A percentile compares a stretch with the other conserved stretches of the same genome.
Evolutionary conservation across 768 basidiomycete genomes (phyloP).

Genomic region (Tremella fuciformis): DNA sequence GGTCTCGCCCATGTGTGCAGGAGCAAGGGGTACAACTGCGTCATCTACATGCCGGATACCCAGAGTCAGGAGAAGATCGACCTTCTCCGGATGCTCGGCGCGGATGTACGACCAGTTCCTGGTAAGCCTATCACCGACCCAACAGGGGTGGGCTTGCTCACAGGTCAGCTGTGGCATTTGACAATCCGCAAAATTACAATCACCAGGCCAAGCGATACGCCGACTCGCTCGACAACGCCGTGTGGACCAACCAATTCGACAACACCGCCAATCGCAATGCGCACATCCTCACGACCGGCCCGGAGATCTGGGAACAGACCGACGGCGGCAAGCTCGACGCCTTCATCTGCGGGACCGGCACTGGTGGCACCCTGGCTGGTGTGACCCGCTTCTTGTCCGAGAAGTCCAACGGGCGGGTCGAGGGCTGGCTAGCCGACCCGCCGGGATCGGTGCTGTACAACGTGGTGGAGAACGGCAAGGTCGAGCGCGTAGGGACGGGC

Average conservation of each 20-base stretch:
- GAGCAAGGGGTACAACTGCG: constrained; percentile 88
- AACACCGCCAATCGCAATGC: constrained; percentile 85
- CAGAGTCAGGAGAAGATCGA: constrained; percentile 99
- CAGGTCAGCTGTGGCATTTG: constrained; percentile 74
- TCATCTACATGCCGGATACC: constrained; percentile 97
- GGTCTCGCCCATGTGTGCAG: constrained; percentile 83
- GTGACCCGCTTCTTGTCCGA: constrained; percentile 79
- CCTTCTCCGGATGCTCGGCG: constrained; percentile 92
- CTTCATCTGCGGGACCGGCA: constrained; percentile 94
- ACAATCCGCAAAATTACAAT: constrained; percentile 94
- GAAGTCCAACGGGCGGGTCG: constrained; percentile 69
- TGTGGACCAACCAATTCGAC: constrained; percentile 99
- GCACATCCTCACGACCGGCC: constrained; percentile 87
- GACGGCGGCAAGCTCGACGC: constrained; percentile 68
- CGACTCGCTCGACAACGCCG: constrained; percentile 66
- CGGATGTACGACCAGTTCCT: constrained; percentile 92
- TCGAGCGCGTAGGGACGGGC: constrained; percentile 47
- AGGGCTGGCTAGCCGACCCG: constrained; percentile 94
- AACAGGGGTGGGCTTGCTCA: neutral
- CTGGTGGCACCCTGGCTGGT: constrained; percentile 92
- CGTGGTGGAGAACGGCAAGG: constrained; percentile 71
- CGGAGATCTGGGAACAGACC: constrained; percentile 94
- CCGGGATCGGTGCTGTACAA: constrained; percentile 89
- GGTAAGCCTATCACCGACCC: constrained; percentile 51
- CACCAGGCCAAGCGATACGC: constrained; percentile 90